phyloP scores from a whole-genome alignment of 768 basidiomycete genomes.

The Tylopilus felleus region DNA sequence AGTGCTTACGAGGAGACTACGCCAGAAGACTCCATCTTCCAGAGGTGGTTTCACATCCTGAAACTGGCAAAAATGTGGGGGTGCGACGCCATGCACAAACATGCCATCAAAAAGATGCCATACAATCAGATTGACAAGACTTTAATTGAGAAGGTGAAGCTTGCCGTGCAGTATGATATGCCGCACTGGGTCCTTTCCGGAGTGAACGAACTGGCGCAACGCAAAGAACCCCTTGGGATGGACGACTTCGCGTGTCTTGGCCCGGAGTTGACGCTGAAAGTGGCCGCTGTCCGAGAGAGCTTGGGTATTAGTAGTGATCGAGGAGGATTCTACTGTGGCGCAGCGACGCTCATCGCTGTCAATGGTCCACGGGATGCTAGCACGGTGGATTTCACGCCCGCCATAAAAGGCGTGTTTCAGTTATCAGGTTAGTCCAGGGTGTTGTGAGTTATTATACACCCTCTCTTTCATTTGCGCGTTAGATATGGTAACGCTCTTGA shows the following conservation, averaged over 20 bases:
- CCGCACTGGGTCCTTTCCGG: conserved; percentile 33
- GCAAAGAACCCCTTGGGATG: conserved; percentile 16
- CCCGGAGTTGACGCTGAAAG: conserved; percentile 15
- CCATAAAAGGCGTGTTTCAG: conserved; percentile 8
- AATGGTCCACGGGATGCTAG: background rate
- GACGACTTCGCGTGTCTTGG: conserved; percentile 15
- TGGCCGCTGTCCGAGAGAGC: conserved; percentile 24
- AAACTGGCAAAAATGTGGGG: conserved; percentile 40
- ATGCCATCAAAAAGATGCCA: conserved; percentile 31
- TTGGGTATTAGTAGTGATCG: background rate
- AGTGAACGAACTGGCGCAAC: conserved; percentile 18
- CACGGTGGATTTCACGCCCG: conserved; percentile 13
- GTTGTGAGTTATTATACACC: too few relatives aligned
- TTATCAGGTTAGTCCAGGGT: conserved; percentile 2
- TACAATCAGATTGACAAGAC: conserved; percentile 4
- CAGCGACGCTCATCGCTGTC: too few relatives aligned
- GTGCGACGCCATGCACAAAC: conserved; percentile 30
- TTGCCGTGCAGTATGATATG: conserved; percentile 33
- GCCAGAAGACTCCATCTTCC: background rate
- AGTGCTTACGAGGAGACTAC: conserved; percentile 1
- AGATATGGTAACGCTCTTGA: background rate
- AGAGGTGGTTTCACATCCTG: conserved; percentile 38
- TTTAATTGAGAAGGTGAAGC: conserved; percentile 27
- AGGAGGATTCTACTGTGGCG: too few relatives aligned
- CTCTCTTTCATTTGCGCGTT: background rate